Conservation (phyloP, 2,329 filamentous ascomycete genomes). For the Ceratocystis variospora region DNA sequence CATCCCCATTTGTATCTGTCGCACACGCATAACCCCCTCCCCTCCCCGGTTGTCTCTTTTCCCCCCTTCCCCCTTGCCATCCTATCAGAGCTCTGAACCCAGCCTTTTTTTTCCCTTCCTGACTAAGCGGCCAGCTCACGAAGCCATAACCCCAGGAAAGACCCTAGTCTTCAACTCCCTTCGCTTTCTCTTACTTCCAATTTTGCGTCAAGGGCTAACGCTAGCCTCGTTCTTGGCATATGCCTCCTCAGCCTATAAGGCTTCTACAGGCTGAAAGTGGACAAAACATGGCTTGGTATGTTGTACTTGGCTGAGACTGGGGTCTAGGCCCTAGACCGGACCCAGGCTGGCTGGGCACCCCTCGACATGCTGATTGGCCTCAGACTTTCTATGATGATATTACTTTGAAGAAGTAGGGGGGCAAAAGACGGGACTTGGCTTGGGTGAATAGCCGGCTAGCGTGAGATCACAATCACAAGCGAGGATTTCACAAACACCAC, state of each 20-base stretch:
- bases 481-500: background rate
- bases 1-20: background rate
- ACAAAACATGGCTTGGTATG: background rate
- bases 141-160: background rate
- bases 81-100: background rate
- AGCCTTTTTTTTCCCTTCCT: background rate
- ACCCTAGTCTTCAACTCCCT: background rate
- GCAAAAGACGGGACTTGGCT: background rate
- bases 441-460: background rate
- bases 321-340: background rate
- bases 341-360: background rate
- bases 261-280: background rate
- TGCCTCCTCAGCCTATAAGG: background rate
- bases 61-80: background rate
- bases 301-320: background rate
- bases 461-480: background rate
- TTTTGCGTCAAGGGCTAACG: background rate
- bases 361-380: background rate
- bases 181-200: background rate
- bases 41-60: background rate
- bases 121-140: background rate
- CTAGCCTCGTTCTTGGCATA: background rate
- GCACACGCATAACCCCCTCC: background rate
- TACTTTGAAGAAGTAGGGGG: background rate
- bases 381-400: background rate